A percentile compares a stretch with the other conserved stretches of the same genome.
Evolutionary conservation across 2,329 filamentous ascomycete species (phyloP).

Genomic region (Microdochium trichocladiopsis): DNA sequence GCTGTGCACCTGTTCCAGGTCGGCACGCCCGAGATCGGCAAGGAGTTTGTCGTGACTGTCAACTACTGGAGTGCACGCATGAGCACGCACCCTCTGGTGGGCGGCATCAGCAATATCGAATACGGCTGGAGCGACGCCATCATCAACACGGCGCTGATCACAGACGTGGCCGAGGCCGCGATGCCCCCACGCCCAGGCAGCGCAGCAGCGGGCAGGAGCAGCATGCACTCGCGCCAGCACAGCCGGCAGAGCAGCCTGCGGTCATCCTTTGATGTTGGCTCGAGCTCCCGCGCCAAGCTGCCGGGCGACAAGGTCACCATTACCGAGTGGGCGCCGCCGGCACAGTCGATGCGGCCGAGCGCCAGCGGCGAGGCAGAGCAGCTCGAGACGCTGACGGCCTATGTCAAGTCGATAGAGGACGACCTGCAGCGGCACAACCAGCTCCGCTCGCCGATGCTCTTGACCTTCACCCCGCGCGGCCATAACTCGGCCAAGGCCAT

Average conservation of each 20-base stretch:
- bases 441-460: conserved; percentile 75
- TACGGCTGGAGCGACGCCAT: conserved; percentile 92
- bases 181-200: conserved; percentile 41
- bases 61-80: conserved; percentile 97
- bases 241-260: conserved; percentile 36
- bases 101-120: conserved; percentile 93
- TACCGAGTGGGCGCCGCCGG: conserved; percentile 81
- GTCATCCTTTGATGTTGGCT: conserved; percentile 58
- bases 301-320: conserved; percentile 81
- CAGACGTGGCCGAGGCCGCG: conserved; percentile 41
- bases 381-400: conserved; percentile 63
- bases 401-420: conserved; percentile 78
- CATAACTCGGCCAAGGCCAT: conserved; percentile 78
- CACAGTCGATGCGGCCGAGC: conserved; percentile 83
- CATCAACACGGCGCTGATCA: conserved; percentile 54
- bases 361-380: conserved; percentile 75
- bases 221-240: conserved; percentile 36
- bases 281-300: conserved; percentile 55
- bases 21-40: conserved; percentile 87
- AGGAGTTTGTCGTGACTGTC: conserved; percentile 87
- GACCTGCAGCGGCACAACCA: conserved; percentile 86
- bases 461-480: conserved; percentile 82
- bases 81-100: conserved; percentile 86
- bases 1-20: conserved; percentile 98
- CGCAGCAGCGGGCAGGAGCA: conserved; percentile 35